phyloP scores from a whole-genome alignment of 495 filamentous ascomycete species.

The Penicillium cataractarum region DNA sequence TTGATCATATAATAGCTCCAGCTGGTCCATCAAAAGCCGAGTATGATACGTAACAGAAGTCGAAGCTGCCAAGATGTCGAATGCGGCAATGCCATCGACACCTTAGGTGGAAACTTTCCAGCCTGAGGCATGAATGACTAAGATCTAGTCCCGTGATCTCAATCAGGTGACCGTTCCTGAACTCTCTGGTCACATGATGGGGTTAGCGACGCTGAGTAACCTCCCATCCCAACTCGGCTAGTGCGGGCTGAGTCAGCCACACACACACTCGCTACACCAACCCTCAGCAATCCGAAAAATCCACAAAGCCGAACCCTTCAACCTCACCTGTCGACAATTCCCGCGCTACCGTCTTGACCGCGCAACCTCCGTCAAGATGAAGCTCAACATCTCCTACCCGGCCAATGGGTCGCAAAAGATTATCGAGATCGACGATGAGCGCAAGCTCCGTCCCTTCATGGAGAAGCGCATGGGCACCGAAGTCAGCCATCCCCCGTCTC shows the following conservation, averaged over 20 bases:
- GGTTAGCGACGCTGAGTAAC: conserved; percentile 25
- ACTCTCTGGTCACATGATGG: conserved; percentile 19
- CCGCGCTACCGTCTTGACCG: conserved; percentile 58
- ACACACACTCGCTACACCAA: conserved; percentile 39
- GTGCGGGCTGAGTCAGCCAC: conserved; percentile 31
- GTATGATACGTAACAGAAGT: too few species aligned
- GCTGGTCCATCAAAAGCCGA: too few species aligned
- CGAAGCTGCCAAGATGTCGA: too few species aligned
- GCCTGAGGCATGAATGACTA: conserved; percentile 2
- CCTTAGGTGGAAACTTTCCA: background rate
- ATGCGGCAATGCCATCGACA: too few species aligned
- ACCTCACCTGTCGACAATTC: conserved; percentile 53
- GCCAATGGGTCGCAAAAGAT: conserved; percentile 99
- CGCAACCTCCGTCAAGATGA: conserved; percentile 65
- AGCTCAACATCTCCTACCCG: conserved; percentile 98
- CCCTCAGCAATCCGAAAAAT: conserved; percentile 37
- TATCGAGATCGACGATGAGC: conserved; percentile 98
- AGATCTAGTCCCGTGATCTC: too few species aligned
- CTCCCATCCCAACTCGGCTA: conserved; percentile 23
- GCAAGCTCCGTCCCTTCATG: conserved; percentile 84
- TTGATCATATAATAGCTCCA: too few species aligned
- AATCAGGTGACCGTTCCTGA: conserved; percentile 8
- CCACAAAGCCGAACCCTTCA: conserved; percentile 40
- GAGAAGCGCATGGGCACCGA: conserved; percentile 96
- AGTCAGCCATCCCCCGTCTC: conserved; percentile 56